Conservation (phyloP, 495 filamentous ascomycete genomes). For the Aspergillus haitiensis region DNA sequence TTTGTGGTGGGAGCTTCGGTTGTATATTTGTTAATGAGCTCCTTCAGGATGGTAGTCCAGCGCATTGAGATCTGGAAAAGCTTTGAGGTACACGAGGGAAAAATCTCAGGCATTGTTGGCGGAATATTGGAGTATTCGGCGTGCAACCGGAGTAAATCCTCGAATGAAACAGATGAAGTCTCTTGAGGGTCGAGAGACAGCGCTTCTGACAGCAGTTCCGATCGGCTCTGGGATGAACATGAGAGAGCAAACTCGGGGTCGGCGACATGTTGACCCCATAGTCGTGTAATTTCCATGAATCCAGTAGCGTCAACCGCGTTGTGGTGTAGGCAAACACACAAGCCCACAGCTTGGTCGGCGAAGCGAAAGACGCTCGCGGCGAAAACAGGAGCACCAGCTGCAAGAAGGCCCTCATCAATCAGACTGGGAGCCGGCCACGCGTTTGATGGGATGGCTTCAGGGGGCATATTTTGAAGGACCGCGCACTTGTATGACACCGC, state of each 20-base stretch:
- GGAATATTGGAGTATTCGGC: constrained; percentile 16
- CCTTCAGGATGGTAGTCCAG: constrained; percentile 10
- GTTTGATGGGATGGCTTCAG: constrained; percentile 8
- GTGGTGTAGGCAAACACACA: constrained; percentile 19
- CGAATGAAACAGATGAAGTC: background rate
- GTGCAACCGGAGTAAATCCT: constrained; percentile 6
- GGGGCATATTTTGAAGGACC: background rate
- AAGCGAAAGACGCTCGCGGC: constrained; percentile 17
- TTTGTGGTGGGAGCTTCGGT: constrained; percentile 13
- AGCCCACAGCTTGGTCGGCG: constrained; percentile 8
- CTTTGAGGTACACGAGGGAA: constrained; percentile 14
- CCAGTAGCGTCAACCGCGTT: constrained; percentile 13
- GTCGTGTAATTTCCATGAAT: constrained; percentile 10
- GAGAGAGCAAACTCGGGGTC: constrained; percentile 2
- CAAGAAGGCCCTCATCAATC: background rate
- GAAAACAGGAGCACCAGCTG: constrained; percentile 8
- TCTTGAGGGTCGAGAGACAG: constrained; percentile 5
- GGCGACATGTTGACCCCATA: constrained; percentile 9
- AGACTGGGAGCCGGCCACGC: constrained; percentile 12
- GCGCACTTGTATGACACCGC: background rate
- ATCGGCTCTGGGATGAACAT: background rate
- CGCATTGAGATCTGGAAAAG: constrained; percentile 8
- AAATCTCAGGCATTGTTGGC: constrained; percentile 1
- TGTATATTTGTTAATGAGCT: constrained; percentile 32
- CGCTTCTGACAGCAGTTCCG: constrained; percentile 1